phyloP scores from a whole-genome alignment of 139 green algal genomes.

The Coccomyxa sp. region DNA sequence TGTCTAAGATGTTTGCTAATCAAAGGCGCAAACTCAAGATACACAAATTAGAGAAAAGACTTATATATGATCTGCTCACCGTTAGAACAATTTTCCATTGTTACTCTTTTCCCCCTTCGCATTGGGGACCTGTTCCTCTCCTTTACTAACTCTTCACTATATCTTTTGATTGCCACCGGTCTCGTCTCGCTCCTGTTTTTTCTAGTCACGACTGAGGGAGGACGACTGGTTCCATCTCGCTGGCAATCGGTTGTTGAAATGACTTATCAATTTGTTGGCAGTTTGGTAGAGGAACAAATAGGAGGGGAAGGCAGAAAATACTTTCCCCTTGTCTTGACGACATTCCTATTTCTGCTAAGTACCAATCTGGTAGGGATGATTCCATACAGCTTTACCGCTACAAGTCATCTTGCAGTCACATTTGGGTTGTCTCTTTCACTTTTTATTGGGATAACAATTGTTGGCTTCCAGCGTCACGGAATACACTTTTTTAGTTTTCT shows the following conservation, averaged over 20 bases:
- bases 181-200: conserved; percentile 33
- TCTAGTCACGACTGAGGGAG: conserved; percentile 34
- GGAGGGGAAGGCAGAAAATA: conserved; percentile 42
- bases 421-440: conserved; percentile 64
- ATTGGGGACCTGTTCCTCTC: conserved; percentile 44
- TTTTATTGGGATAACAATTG: conserved; percentile 66
- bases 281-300: conserved; percentile 53
- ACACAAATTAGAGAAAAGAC: conserved; percentile 10
- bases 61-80: conserved; percentile 44
- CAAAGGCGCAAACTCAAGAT: no score
- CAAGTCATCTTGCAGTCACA: conserved; percentile 63
- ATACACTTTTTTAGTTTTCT: conserved; percentile 72
- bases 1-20: no score
- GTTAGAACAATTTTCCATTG: conserved; percentile 55
- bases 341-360: conserved; percentile 62
- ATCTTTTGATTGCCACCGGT: conserved; percentile 32
- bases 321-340: conserved; percentile 67
- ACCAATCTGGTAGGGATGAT: conserved; percentile 73
- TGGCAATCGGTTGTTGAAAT: conserved; percentile 54
- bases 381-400: conserved; percentile 69
- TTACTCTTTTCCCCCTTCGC: conserved; percentile 39
- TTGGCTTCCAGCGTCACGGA: conserved; percentile 66
- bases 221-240: conserved; percentile 40
- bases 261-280: conserved; percentile 54
- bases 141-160: conserved; percentile 50